A percentile compares a stretch with the other conserved stretches of the same genome.
phyloP scores from a whole-genome alignment of 2,329 filamentous ascomycete species.

The Penicillium sp. region DNA sequence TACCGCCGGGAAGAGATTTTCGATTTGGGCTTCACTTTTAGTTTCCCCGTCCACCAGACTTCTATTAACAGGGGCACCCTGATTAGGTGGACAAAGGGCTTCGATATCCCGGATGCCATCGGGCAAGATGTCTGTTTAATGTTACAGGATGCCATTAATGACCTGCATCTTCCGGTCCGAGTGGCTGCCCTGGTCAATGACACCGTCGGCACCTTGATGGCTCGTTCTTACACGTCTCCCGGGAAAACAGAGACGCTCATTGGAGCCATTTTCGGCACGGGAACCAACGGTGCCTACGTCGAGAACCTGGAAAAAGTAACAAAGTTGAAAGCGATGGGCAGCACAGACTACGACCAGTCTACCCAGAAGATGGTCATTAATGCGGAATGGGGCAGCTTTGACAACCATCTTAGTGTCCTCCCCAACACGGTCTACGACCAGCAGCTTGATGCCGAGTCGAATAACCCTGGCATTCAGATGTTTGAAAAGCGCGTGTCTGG shows the following conservation, averaged over 20 bases:
- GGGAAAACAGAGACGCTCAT: slow-evolving; percentile 81
- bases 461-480: slow-evolving; percentile 95
- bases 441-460: slow-evolving; percentile 71
- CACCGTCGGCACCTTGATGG: slow-evolving; percentile 96
- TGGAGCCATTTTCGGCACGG: slow-evolving; percentile 96
- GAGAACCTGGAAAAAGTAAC: slow-evolving; percentile 84
- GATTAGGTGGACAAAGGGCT: slow-evolving; percentile 98
- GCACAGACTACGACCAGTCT: slow-evolving; percentile 62
- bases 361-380: slow-evolving; percentile 97
- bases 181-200: slow-evolving; percentile 98
- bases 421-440: slow-evolving; percentile 81
- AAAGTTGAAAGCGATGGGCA: slow-evolving; percentile 61
- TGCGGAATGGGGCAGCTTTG: slow-evolving; percentile 97
- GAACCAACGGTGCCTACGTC: slow-evolving; percentile 95
- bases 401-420: slow-evolving; percentile 84
- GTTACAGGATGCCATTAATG: slow-evolving; percentile 84
- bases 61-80: slow-evolving; percentile 93
- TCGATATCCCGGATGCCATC: slow-evolving; percentile 90
- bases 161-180: slow-evolving; percentile 77
- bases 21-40: slow-evolving; percentile 97
- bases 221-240: slow-evolving; percentile 88
- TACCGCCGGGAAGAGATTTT: slow-evolving; percentile 74
- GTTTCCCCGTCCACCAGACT: slow-evolving; percentile 89
- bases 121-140: slow-evolving; percentile 92
- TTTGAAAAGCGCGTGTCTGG: slow-evolving; percentile 98